Evolutionary conservation across 2,329 filamentous ascomycete genomes (phyloP).

Genomic region (Keithomyces neogunnii): DNA sequence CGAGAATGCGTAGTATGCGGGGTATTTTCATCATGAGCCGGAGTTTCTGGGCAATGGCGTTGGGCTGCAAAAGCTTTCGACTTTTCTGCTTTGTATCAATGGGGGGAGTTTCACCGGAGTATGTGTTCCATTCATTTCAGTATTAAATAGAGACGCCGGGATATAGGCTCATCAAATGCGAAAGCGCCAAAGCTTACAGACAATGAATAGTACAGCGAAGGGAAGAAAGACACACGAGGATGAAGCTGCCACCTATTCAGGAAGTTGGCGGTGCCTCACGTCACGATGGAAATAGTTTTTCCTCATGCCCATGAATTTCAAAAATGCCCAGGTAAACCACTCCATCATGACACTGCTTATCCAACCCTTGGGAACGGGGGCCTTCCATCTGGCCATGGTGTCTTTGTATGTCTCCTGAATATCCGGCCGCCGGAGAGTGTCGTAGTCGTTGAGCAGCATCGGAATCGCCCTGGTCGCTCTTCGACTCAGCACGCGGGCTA

Average conservation of each 20-base stretch:
- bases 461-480: conserved; percentile 20
- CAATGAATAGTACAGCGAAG: neutral
- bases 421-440: conserved; percentile 31
- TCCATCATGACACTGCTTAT: conserved; percentile 13
- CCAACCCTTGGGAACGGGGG: conserved; percentile 10
- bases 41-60: neutral
- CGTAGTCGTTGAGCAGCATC: conserved; percentile 38
- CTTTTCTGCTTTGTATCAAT: too few relatives aligned
- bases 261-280: conserved; percentile 12
- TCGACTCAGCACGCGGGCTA: conserved; percentile 24
- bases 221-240: too few relatives aligned
- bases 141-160: too few relatives aligned
- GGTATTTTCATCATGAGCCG: neutral
- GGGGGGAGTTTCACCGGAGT: too few relatives aligned
- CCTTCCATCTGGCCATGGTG: conserved; percentile 18
- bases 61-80: too few relatives aligned
- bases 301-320: conserved; percentile 12
- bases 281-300: conserved; percentile 14
- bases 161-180: too few relatives aligned
- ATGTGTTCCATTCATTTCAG: too few relatives aligned
- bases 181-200: too few relatives aligned
- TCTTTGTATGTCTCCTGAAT: conserved; percentile 37
- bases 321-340: conserved; percentile 15
- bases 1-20: neutral
- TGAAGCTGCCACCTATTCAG: neutral